Base-by-base conservation (phyloP, 139 green algal genomes). In the Raphidocelis subcapitata region DNA sequence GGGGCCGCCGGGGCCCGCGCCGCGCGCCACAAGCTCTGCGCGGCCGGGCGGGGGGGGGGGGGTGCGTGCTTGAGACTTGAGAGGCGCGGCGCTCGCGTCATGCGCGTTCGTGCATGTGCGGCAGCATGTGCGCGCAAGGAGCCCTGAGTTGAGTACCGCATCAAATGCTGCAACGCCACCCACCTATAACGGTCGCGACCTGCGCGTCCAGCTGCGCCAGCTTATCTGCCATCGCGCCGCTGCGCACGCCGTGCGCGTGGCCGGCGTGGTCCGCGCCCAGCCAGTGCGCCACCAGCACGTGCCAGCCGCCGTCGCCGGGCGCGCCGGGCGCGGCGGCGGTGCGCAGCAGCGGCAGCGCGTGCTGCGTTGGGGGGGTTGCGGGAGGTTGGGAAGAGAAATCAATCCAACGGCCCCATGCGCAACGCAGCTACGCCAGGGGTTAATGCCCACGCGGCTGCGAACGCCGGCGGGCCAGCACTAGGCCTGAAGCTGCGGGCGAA, bases 191-290 rank as follows among this genome's bases (percentile, higher is more conserved):
- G 54, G 79, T 59, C 3, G 47, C 59, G 5, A 96, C 65, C 61
- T 94, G 79, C 18, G 73, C 60, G 60, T 97, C 92, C 85, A 95
- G 91, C 82, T 97, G 85, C 10, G 56, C 55, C 64, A 99, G 79
- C 86, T 99, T 99, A 29, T 61, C 52, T 20, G 41, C 61, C 95
- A 98, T 99, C 12, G 83, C 54, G 0, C 49, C 18, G 56, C 78
- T 92, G 66, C 71, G 21, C 1, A 93, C 90, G 5, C 85, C 91
- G 60, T 92, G 86, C 2, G 81, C 88, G 85, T 99, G 95, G 1
- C 95, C 95, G 2, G 87, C 93, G 74, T 99, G 95, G 76, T 99
- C 95, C 31, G 97, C 90, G 0, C 95, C 95, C 36, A 99, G 89
- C 79, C 95, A 97, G 79, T 99, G 95, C 0, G 61, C 93, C 18